A percentile compares a stretch with the other conserved stretches of the same genome.
Conservation (phyloP, 2,329 filamentous ascomycete species). For the Colletotrichum viniferum region DNA sequence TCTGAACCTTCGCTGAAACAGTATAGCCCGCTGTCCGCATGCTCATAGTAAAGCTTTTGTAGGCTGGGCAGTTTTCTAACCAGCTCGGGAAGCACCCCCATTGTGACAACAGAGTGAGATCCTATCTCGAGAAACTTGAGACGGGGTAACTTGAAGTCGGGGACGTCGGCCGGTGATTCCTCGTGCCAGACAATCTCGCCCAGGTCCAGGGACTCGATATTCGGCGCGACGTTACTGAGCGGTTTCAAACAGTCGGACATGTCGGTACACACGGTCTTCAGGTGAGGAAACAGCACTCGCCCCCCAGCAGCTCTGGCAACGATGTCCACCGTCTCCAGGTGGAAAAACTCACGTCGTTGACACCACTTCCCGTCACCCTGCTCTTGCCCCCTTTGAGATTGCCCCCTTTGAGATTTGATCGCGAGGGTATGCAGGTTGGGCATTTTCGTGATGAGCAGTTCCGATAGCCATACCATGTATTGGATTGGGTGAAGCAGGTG, state of each 20-base stretch:
- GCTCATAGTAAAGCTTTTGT: background rate
- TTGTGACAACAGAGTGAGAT: background rate
- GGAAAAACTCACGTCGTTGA: background rate
- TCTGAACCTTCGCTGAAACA: accelerated
- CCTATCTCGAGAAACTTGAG: background rate
- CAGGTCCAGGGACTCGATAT: background rate
- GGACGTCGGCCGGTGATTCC: background rate
- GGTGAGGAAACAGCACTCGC: background rate
- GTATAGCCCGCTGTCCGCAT: background rate
- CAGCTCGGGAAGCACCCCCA: background rate
- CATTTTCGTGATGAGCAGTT: background rate
- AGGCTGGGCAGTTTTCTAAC: background rate
- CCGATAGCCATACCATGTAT: background rate
- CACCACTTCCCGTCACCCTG: too few species aligned
- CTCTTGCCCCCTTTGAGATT: background rate
- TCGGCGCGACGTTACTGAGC: background rate
- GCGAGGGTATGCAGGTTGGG: background rate
- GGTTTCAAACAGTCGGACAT: accelerated
- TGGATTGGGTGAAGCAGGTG: background rate
- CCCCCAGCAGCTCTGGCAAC: background rate
- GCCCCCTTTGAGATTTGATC: background rate
- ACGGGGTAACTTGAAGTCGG: background rate
- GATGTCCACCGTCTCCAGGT: background rate
- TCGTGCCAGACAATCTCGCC: accelerated
- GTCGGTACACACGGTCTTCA: background rate